Base-by-base conservation (phyloP, 768 basidiomycete species). In the Mycena latifolia region DNA sequence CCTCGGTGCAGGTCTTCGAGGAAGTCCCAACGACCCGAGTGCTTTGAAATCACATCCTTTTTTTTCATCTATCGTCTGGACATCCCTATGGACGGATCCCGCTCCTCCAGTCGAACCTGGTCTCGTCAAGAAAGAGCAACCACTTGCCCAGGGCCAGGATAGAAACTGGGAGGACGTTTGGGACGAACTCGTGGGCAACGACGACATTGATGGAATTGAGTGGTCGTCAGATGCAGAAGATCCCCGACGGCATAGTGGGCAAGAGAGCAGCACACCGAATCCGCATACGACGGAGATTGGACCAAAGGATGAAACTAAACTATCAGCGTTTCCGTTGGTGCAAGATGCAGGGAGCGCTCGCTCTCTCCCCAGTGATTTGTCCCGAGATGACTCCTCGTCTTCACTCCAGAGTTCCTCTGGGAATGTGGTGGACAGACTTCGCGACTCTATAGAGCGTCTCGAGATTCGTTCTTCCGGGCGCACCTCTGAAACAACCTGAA, bases 11-110 rank as follows among this genome's bases (percentile, higher is more conserved):
- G 84, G 85, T 25, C 68, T 72, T 55, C 74, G 74, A 27, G 85
- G 76, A 28, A 77, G 70, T 61, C 56, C 63, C 27, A 78, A 75
- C 71, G 81, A 78, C 63, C 80, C 80, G 79, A 72, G 71, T 55
- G 82, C 85, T 18, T 78, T 90, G 45, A 84, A 85, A 14, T 65
- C 73, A 3, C 89, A 90, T 65, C 78, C n/a, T 82, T 90, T 90
- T 73, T 86, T 90, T 53, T 72, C 76, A 5, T 68, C 78, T 7
- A 77, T 88, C 41, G 74, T 79, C 43, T 90, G 89, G 89, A 72
- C 73, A 6, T 81, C 82, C 0, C 77, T 90, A 3, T 90, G 89
- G 89, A 86, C 81, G 0, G 83, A 82, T 46, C 75, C 83, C 3
- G 81, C 84, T 14, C 90, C 90, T 28, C 77, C 75, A 0, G 75